A percentile compares a stretch with the other conserved stretches of the same genome.
These are phyloP conservation scores for Tulasnella calospora DNA, from an alignment of 768 basidiomycete species.

Conservation along the genomic window DNA sequence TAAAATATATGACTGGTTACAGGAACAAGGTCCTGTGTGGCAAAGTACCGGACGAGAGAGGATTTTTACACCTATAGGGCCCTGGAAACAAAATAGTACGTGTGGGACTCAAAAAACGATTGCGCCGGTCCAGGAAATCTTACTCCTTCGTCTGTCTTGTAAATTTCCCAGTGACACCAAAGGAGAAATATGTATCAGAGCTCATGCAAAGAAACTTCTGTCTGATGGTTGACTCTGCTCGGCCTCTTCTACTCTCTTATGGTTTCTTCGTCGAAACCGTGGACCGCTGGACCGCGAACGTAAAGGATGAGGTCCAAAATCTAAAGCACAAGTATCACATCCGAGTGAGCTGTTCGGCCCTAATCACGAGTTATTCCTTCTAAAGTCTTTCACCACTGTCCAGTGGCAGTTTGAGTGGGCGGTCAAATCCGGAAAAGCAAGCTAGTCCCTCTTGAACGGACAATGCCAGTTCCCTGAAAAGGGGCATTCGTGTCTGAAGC, in stretches of 20 bases:
- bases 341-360: neutral
- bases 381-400: neutral
- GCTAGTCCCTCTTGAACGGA: neutral
- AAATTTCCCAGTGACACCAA: neutral
- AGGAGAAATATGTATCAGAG: neutral
- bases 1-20: neutral
- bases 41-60: neutral
- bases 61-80: neutral
- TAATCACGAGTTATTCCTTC: neutral
- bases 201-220: neutral
- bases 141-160: neutral
- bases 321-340: neutral
- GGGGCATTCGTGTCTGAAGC: neutral
- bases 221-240: neutral
- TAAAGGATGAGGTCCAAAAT: neutral
- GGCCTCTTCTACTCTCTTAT: constrained; percentile 18
- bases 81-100: constrained; percentile 15
- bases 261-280: constrained; percentile 17
- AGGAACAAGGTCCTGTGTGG: neutral
- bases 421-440: neutral
- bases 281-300: neutral
- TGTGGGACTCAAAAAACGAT: neutral
- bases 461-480: neutral
- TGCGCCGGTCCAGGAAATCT: too few relatives aligned
- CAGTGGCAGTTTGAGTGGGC: neutral